Conservation (phyloP, 2,329 filamentous ascomycete species). For the Zymoseptoria crescenta region DNA sequence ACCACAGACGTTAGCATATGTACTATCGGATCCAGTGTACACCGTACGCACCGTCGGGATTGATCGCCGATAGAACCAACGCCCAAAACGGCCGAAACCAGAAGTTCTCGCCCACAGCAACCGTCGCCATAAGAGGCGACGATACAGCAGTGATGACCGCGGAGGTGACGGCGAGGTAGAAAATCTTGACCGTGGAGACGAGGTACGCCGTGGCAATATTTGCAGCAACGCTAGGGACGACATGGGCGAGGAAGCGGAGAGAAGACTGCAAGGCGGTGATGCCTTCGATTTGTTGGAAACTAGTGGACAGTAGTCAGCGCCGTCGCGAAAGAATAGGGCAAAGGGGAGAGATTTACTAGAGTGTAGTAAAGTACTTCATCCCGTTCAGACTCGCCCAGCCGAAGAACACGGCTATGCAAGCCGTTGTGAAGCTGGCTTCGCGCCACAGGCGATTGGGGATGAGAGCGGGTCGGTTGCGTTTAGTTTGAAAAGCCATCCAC, state of each 20-base stretch:
- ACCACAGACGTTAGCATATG: not conserved
- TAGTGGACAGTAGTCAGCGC: not conserved
- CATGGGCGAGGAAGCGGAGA: conserved; percentile 40
- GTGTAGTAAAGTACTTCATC: conserved; percentile 27
- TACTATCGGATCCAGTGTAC: not conserved
- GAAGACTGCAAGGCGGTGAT: conserved; percentile 14
- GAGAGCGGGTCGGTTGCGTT: conserved; percentile 42
- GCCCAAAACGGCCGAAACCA: conserved; percentile 31
- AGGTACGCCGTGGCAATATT: conserved; percentile 20
- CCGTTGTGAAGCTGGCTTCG: conserved; percentile 47
- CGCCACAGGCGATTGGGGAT: conserved; percentile 58
- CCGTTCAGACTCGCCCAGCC: conserved; percentile 34
- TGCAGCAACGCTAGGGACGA: conserved; percentile 40
- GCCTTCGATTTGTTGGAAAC: conserved; percentile 20
- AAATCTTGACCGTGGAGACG: conserved; percentile 14
- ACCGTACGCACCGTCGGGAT: not conserved
- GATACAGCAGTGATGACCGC: conserved; percentile 23
- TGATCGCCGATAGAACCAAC: conserved; percentile 1
- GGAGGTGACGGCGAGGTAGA: conserved; percentile 8
- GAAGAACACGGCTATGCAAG: conserved; percentile 42
- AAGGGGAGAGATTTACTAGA: too few species aligned
- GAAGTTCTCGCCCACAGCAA: conserved; percentile 41
- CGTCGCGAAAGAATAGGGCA: too few species aligned
- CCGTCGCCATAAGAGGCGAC: conserved; percentile 42
- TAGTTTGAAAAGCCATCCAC: conserved; percentile 48